These are phyloP conservation scores for Metschnikowia chrysomelidarum DNA, from an alignment of 805 yeast species.

Conservation along the genomic window DNA sequence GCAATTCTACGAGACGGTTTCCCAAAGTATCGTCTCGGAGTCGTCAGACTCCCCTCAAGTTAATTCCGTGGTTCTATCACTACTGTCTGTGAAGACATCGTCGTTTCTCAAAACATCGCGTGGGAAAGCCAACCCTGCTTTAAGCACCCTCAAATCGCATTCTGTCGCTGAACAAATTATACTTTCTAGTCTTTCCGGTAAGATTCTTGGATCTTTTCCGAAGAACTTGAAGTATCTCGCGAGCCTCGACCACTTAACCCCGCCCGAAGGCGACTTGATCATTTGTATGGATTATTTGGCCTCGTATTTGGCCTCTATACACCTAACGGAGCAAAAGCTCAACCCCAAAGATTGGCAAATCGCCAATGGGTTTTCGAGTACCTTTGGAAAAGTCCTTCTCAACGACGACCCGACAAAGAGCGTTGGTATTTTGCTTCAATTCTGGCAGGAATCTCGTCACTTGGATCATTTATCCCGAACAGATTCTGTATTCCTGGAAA, in stretches of 20 bases:
- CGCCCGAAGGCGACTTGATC: slow-evolving; percentile 31
- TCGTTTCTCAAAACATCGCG: slow-evolving; percentile 4
- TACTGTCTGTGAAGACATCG: slow-evolving; percentile 3
- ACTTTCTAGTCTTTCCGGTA: slow-evolving; percentile 24
- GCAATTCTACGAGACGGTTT: not conserved
- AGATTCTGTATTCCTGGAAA: slow-evolving; percentile 14
- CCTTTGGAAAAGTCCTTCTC: slow-evolving; percentile 28
- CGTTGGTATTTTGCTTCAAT: slow-evolving; percentile 36
- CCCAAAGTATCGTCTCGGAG: slow-evolving; percentile 1
- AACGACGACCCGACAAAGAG: slow-evolving; percentile 23
- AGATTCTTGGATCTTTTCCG: slow-evolving; percentile 31
- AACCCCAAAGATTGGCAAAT: slow-evolving; percentile 21
- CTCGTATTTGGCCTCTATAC: slow-evolving; percentile 26
- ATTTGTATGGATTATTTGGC: slow-evolving; percentile 31
- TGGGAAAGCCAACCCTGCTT: not conserved
- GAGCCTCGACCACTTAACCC: slow-evolving; percentile 33
- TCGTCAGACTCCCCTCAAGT: not conserved
- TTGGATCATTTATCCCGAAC: no score
- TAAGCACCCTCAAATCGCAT: not conserved
- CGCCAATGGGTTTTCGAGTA: slow-evolving; percentile 22
- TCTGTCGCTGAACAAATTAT: slow-evolving; percentile 30
- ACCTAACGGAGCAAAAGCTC: slow-evolving; percentile 23
- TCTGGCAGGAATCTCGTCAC: slow-evolving; percentile 34
- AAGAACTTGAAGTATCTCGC: slow-evolving; percentile 36
- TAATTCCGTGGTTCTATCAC: slow-evolving; percentile 3